phyloP scores from a whole-genome alignment of 2,329 filamentous ascomycete genomes.

The Bipolaris zeicola region DNA sequence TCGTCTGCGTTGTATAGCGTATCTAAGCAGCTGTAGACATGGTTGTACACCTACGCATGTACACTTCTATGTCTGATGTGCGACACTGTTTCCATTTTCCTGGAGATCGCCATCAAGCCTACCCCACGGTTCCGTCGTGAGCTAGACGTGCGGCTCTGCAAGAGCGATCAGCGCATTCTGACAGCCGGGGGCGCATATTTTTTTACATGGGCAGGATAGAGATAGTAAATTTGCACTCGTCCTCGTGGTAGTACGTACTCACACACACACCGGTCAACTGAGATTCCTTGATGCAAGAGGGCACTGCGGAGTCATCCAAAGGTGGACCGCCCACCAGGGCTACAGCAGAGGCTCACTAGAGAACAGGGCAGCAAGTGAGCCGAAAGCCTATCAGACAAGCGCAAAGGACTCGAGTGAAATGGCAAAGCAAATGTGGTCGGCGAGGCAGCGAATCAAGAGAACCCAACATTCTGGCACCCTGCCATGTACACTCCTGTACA shows the following conservation, averaged over 20 bases:
- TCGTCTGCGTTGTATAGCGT: neutral
- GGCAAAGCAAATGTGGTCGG: constrained; percentile 18
- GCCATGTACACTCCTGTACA: neutral
- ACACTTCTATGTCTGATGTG: constrained; percentile 12
- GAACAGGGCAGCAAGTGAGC: constrained; percentile 12
- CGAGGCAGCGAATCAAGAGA: constrained; percentile 25
- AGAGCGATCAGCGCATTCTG: constrained; percentile 10
- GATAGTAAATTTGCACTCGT: neutral
- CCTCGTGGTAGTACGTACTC: too few species aligned
- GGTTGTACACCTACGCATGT: neutral
- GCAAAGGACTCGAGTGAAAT: constrained; percentile 4
- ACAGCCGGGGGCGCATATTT: constrained; percentile 13
- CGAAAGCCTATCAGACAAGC: constrained; percentile 11
- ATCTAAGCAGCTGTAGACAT: constrained; percentile 6
- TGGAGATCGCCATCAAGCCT: constrained; percentile 30
- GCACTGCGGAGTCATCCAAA: constrained; percentile 1
- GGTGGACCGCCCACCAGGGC: constrained; percentile 3
- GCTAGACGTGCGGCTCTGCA: constrained; percentile 31
- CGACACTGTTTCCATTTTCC: constrained; percentile 20
- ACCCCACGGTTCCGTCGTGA: constrained; percentile 23
- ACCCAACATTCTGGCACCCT: constrained; percentile 20
- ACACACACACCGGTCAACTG: neutral
- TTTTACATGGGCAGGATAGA: constrained; percentile 2
- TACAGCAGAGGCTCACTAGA: constrained; percentile 8
- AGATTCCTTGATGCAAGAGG: neutral